Evolutionary conservation across 306 rosid species (phyloP).

Genomic region (Morella rubra): DNA sequence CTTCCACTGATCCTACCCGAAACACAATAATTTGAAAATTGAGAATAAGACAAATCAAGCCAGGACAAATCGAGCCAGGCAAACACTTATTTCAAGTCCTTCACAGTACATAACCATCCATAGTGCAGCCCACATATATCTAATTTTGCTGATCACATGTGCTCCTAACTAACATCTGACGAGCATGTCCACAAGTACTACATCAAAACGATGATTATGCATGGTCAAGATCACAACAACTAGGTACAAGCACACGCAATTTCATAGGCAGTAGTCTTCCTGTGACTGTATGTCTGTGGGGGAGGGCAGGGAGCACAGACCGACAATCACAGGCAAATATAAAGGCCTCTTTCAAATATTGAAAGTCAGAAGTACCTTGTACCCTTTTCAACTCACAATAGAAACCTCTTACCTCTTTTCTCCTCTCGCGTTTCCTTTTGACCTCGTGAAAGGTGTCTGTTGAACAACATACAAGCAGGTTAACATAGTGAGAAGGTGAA

Average conservation of each 20-base stretch:
- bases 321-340: no score
- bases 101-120: not conserved
- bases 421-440: slow-evolving; percentile 79
- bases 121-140: not conserved
- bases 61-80: not conserved
- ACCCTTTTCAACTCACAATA: slow-evolving; percentile 24
- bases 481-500: not conserved
- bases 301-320: not conserved
- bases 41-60: not conserved
- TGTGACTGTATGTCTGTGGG: not conserved
- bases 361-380: not conserved
- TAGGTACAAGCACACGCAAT: not conserved
- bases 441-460: slow-evolving; percentile 94
- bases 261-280: not conserved
- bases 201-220: not conserved
- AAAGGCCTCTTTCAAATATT: not conserved
- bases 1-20: not conserved
- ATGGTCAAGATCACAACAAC: not conserved
- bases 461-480: slow-evolving; percentile 20
- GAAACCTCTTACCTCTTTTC: slow-evolving; percentile 71
- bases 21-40: not conserved
- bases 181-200: not conserved
- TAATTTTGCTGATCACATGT: not conserved
- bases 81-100: not conserved
- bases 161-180: not conserved